Conservation (phyloP, 495 filamentous ascomycete genomes). For the Ramalina intermedia region DNA sequence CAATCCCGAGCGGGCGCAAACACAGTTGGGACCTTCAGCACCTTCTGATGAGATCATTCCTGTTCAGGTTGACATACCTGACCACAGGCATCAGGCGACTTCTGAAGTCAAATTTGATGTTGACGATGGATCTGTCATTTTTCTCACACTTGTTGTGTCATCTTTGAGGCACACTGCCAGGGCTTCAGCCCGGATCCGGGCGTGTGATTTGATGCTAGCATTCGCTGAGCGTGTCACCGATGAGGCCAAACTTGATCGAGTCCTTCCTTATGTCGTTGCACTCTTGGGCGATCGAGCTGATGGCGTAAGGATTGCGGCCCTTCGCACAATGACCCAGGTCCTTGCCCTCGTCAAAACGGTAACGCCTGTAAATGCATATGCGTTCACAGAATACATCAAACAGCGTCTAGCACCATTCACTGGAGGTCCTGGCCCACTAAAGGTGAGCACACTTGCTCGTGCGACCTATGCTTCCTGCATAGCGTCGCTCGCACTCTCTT, state of each 20-base stretch:
- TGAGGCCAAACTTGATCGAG: slow-evolving; percentile 90
- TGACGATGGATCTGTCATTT: slow-evolving; percentile 88
- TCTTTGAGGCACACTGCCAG: slow-evolving; percentile 80
- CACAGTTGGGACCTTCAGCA: slow-evolving; percentile 11
- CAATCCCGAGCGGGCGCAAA: slow-evolving; percentile 17
- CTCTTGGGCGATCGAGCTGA: slow-evolving; percentile 69
- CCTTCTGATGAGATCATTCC: slow-evolving; percentile 37
- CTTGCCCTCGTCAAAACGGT: slow-evolving; percentile 74
- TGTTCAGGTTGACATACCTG: slow-evolving; percentile 78
- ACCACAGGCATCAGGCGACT: slow-evolving; percentile 44
- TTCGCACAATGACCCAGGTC: slow-evolving; percentile 75
- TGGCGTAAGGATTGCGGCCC: slow-evolving; percentile 67
- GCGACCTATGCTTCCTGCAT: slow-evolving; percentile 88
- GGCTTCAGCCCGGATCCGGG: slow-evolving; percentile 71
- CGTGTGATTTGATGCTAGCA: slow-evolving; percentile 83
- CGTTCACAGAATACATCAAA: slow-evolving; percentile 91
- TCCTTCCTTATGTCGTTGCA: slow-evolving; percentile 76
- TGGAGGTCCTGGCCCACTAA: slow-evolving; percentile 33
- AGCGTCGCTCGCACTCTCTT: slow-evolving; percentile 80
- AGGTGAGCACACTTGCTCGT: slow-evolving; percentile 55
- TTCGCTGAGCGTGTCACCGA: slow-evolving; percentile 87
- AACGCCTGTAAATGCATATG: slow-evolving; percentile 86
- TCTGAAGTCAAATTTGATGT: slow-evolving; percentile 25
- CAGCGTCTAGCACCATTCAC: slow-evolving; percentile 65
- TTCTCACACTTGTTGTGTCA: slow-evolving; percentile 73